These are phyloP conservation scores for Sphagnum fallax DNA, from an alignment of 228 moss, liverwort and hornwort genomes.

Conservation along the genomic window DNA sequence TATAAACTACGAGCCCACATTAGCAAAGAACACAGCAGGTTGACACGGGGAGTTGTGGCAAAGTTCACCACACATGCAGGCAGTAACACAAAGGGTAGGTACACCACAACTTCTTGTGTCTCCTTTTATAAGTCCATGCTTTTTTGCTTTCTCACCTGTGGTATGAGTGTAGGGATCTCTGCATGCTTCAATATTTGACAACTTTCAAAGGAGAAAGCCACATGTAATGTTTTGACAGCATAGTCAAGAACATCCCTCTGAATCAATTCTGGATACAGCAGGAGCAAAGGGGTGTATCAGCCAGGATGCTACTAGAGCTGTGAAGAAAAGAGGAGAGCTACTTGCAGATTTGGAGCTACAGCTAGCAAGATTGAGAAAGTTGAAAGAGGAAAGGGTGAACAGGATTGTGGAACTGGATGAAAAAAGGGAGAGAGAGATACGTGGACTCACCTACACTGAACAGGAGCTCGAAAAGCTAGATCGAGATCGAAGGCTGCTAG, in stretches of 20 bases:
- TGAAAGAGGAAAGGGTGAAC: slow-evolving; percentile 20
- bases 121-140: not conserved
- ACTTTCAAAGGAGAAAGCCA: not conserved
- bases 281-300: slow-evolving; percentile 26
- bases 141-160: too few species aligned
- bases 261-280: slow-evolving; percentile 9
- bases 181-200: not conserved
- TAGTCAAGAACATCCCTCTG: not conserved
- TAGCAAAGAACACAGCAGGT: slow-evolving; percentile 67
- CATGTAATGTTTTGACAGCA: not conserved
- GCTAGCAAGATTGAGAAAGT: slow-evolving; percentile 28
- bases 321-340: slow-evolving; percentile 44
- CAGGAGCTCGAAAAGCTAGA: slow-evolving; percentile 23
- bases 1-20: slow-evolving; percentile 84
- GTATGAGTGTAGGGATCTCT: too few species aligned
- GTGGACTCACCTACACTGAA: slow-evolving; percentile 24
- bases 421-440: slow-evolving; percentile 27
- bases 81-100: slow-evolving; percentile 23
- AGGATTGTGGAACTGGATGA: slow-evolving; percentile 24
- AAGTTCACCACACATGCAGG: slow-evolving; percentile 19
- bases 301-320: slow-evolving; percentile 37
- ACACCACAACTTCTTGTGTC: not conserved
- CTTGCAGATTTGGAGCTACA: slow-evolving; percentile 38
- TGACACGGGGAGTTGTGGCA: slow-evolving; percentile 19
- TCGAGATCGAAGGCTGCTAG: slow-evolving; percentile 25